phyloP scores from a whole-genome alignment of 108 stramenopile genomes.

The Thalassiosira profunda region DNA sequence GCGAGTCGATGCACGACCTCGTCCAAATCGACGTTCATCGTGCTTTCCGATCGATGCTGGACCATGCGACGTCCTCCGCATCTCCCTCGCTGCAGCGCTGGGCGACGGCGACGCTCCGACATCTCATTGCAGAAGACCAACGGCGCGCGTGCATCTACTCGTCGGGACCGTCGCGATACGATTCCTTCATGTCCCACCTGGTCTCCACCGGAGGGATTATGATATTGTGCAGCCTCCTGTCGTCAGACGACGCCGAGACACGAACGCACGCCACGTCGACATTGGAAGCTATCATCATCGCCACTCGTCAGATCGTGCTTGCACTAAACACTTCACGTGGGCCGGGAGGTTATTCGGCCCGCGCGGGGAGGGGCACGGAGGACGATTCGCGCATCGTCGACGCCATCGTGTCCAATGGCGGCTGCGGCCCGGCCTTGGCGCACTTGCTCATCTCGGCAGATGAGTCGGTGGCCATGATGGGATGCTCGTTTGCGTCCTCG shows the following conservation, averaged over 20 bases:
- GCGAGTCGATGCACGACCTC: conserved; percentile 31
- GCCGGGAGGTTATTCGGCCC: background rate
- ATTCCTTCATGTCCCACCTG: conserved; percentile 68
- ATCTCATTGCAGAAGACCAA: conserved; percentile 77
- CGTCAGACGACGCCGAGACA: conserved; percentile 80
- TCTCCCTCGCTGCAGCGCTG: conserved; percentile 82
- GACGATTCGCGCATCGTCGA: conserved; percentile 73
- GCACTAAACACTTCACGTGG: conserved; percentile 29
- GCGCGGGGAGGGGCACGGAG: conserved; percentile 27
- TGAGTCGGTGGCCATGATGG: conserved; percentile 75
- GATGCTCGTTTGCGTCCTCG: conserved; percentile 67
- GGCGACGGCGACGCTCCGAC: conserved; percentile 72
- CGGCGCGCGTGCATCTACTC: conserved; percentile 65
- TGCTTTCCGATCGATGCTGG: conserved; percentile 71
- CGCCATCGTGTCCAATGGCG: conserved; percentile 75
- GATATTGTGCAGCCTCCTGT: conserved; percentile 78
- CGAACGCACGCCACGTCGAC: conserved; percentile 80
- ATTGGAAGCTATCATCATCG: conserved; percentile 58
- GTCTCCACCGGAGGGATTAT: conserved; percentile 76
- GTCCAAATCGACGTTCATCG: conserved; percentile 63
- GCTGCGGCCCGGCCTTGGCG: conserved; percentile 70
- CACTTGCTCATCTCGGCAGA: conserved; percentile 79
- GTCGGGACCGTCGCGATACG: conserved; percentile 54
- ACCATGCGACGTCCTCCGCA: conserved; percentile 65
- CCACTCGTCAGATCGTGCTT: conserved; percentile 68